These are phyloP conservation scores for Cladophialophora carrionii DNA, from an alignment of 2,329 filamentous ascomycete genomes.

Conservation along the genomic window DNA sequence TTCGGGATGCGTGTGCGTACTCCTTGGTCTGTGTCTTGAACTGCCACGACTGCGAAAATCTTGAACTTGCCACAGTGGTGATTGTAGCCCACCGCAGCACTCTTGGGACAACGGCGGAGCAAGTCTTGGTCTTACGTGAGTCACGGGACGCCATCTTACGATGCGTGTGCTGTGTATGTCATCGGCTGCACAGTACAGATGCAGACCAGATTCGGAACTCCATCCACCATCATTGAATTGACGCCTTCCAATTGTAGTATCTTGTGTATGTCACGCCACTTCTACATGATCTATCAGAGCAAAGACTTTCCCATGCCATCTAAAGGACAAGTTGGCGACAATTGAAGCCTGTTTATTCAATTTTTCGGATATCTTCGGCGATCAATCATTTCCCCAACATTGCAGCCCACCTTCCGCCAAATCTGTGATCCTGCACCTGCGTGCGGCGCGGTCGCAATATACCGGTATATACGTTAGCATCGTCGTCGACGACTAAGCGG, in stretches of 20 bases:
- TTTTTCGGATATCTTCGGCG: neutral
- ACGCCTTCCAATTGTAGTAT: neutral
- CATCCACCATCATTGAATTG: neutral
- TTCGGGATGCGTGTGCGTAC: neutral
- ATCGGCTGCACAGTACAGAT: constrained; percentile 1
- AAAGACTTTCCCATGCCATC: neutral
- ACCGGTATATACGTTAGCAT: neutral
- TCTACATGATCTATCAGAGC: neutral
- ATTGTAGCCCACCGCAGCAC: neutral
- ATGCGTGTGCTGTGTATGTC: neutral
- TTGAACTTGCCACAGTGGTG: neutral
- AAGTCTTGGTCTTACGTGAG: constrained; percentile 2
- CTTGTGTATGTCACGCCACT: constrained; percentile 3
- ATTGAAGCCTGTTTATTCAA: neutral
- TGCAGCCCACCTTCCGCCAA: neutral
- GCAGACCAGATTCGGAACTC: neutral
- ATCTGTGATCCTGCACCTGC: neutral
- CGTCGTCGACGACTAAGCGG: constrained; percentile 5
- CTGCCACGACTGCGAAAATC: neutral
- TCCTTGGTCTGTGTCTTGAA: neutral
- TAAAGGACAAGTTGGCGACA: neutral
- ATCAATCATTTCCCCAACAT: neutral
- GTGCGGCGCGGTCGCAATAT: neutral
- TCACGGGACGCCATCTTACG: neutral
- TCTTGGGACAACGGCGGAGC: neutral